Evolutionary conservation across 176 grass and related monocot species (phyloP).

Genomic region (Triticum turgidum): DNA sequence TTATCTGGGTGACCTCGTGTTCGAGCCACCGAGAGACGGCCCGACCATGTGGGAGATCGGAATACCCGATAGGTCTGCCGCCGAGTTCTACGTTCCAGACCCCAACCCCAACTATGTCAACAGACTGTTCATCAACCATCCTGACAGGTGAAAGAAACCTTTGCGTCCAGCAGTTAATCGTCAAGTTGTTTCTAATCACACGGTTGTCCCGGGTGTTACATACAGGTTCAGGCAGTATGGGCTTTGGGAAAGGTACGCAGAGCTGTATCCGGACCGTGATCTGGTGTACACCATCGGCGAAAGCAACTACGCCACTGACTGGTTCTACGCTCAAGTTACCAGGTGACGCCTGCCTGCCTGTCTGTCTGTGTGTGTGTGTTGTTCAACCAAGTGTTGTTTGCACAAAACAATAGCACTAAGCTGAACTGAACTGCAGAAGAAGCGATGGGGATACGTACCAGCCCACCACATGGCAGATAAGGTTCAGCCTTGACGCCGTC

Average conservation of each 20-base stretch:
- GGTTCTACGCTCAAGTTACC: slow-evolving; percentile 92
- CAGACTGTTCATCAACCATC: slow-evolving; percentile 64
- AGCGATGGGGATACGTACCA: slow-evolving; percentile 52
- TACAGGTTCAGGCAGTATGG: slow-evolving; percentile 89
- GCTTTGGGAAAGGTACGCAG: slow-evolving; percentile 86
- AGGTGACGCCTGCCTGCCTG: slow-evolving; percentile 41
- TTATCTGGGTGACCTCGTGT: slow-evolving; percentile 66
- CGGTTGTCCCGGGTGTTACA: background rate
- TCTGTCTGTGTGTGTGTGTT: too few species aligned
- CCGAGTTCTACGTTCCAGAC: slow-evolving; percentile 80
- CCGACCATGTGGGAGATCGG: slow-evolving; percentile 89
- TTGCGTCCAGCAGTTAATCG: background rate
- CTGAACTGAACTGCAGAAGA: slow-evolving; percentile 42
- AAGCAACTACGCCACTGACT: slow-evolving; percentile 71
- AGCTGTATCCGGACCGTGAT: slow-evolving; percentile 66
- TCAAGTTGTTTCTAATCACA: background rate
- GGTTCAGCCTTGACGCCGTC: slow-evolving; percentile 63
- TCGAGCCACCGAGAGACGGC: slow-evolving; percentile 78
- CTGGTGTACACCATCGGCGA: slow-evolving; percentile 64
- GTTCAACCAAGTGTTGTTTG: background rate
- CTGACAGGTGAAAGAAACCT: slow-evolving; percentile 58
- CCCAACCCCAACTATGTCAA: slow-evolving; percentile 75
- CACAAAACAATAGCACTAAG: background rate
- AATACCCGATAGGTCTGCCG: slow-evolving; percentile 64
- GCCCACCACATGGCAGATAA: slow-evolving; percentile 88